Base-by-base conservation (phyloP, 1,284 basidiomycete genomes). In the Microbotryomycetes sp. region DNA sequence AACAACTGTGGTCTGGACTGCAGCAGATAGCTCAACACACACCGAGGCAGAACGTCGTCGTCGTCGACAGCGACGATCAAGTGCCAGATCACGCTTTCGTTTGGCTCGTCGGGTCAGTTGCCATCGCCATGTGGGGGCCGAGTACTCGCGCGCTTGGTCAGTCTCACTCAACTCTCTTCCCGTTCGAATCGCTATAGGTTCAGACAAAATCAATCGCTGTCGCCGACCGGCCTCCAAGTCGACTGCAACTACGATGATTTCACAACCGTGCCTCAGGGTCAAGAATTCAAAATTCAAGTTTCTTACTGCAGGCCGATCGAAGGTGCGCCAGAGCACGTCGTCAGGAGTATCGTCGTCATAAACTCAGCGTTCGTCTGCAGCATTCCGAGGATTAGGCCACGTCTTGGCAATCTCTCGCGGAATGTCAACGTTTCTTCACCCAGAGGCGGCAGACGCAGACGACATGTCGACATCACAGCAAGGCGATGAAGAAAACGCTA, bases 311-410 rank as follows among this genome's bases (percentile, higher is more conserved):
- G 64, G 3, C 52, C 59, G n/a, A 66, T 66, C 23, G 64, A 68
- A 26, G 66, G 66, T 62, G 4, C 4, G 59, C 28, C 31, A 6
- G 13, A 4, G 24, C 21, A 6, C 13, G 26, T 5, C 9, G 23
- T 4, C 24, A 9, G 29, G n/a, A 4, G 7, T 13, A 5, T 2
- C 5, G 24, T 24, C 50, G 16, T 18, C 11, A n/a, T 29, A 5
- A 3, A n/a, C 30, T 18, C 11, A 21, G 24, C 27, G 16, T 2
- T 31, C 3, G 13, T 21, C 13, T 4, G 35, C 57, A 70, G 69
- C 69, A 6, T 69, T 56, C 52, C 65, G 69, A 24, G 69, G 56
- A 4, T 55, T 69, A 15, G 69, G 69, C 6, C 69, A 70, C 53
- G 56, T 70, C 29, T 56, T 70, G 16, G 67, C 52, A 45, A 51